phyloP scores from a whole-genome alignment of 805 yeast species.

The Candida tallmaniae region DNA sequence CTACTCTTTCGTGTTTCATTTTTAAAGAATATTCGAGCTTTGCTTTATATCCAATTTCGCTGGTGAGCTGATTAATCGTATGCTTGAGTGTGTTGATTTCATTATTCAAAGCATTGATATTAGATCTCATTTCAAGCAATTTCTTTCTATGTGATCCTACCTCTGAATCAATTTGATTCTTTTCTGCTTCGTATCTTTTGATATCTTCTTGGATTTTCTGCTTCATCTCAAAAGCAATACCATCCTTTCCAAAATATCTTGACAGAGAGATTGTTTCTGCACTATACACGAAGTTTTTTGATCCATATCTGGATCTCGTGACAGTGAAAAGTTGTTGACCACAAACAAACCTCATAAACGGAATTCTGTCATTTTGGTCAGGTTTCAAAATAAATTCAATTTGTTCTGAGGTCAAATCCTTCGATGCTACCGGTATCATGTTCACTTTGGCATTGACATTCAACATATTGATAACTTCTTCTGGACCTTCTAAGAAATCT shows the following conservation, averaged over 20 bases:
- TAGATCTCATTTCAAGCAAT: not conserved
- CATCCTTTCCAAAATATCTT: conserved; percentile 27
- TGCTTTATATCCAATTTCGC: conserved; percentile 5
- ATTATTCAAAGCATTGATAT: not conserved
- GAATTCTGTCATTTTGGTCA: conserved; percentile 33
- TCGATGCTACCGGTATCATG: conserved; percentile 59
- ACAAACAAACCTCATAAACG: conserved; percentile 55
- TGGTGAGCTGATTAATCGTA: not conserved
- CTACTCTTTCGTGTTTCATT: conserved; percentile 22
- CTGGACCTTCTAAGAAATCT: conserved; percentile 73
- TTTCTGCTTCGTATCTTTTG: not conserved
- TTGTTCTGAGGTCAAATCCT: conserved; percentile 39
- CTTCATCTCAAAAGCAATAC: conserved; percentile 20
- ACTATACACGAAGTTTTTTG: conserved; percentile 44
- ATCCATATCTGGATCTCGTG: conserved; percentile 60
- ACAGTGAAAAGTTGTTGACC: conserved; percentile 52
- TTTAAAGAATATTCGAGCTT: conserved; percentile 20
- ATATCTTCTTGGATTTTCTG: conserved; percentile 16
- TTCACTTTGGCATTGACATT: conserved; percentile 46
- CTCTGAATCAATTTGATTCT: not conserved
- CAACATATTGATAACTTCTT: conserved; percentile 65
- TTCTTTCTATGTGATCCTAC: too few relatives aligned
- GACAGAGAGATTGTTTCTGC: conserved; percentile 31
- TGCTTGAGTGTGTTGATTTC: not conserved
- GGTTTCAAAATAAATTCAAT: conserved; percentile 33